Percentiles rank a stretch among this genome's conserved stretches.
Conservation (phyloP, 352 stramenopile species). For the Plasmopara muralis region DNA sequence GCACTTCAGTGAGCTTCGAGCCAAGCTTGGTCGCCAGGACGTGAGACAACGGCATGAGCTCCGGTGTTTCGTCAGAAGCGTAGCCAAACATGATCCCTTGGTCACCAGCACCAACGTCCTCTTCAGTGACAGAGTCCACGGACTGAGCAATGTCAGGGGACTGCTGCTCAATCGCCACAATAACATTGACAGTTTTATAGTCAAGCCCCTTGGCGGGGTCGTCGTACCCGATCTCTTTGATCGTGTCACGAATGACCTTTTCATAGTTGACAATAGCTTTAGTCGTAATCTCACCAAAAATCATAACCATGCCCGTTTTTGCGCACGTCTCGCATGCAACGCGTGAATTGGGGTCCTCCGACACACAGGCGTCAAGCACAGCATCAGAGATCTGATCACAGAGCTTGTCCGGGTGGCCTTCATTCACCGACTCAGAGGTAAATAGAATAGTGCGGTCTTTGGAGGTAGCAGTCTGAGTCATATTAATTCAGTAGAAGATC, state of each 20-base stretch:
- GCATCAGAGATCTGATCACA: constrained; percentile 99
- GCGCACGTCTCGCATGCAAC: constrained; percentile 98
- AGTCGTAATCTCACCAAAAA: constrained; percentile 99
- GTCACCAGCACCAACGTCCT: constrained; percentile 98
- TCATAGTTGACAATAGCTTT: constrained; percentile 99
- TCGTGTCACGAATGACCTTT: constrained; percentile 97
- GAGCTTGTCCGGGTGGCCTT: constrained; percentile 98
- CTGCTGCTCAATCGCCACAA: constrained; percentile 99
- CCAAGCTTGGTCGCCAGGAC: constrained; percentile 95
- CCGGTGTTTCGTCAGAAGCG: constrained; percentile 96
- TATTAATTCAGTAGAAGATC: constrained; percentile 11
- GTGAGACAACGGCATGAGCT: constrained; percentile 98
- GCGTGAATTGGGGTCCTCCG: constrained; percentile 96
- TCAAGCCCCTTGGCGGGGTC: constrained; percentile 98
- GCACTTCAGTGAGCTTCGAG: constrained; percentile 95
- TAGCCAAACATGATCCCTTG: constrained; percentile 94
- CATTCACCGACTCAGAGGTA: constrained; percentile 99
- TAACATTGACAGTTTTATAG: constrained; percentile 99
- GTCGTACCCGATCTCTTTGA: constrained; percentile 99
- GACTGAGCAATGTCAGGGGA: constrained; percentile 98
- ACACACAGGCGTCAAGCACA: constrained; percentile 97
- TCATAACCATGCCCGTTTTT: constrained; percentile 99
- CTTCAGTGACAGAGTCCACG: constrained; percentile 94
- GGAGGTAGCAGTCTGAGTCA: constrained; percentile 50
- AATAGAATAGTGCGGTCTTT: constrained; percentile 90